These are phyloP conservation scores for Actinomucor elegans DNA, from an alignment of 371 early-diverging fungal genomes.

Conservation along the genomic window DNA sequence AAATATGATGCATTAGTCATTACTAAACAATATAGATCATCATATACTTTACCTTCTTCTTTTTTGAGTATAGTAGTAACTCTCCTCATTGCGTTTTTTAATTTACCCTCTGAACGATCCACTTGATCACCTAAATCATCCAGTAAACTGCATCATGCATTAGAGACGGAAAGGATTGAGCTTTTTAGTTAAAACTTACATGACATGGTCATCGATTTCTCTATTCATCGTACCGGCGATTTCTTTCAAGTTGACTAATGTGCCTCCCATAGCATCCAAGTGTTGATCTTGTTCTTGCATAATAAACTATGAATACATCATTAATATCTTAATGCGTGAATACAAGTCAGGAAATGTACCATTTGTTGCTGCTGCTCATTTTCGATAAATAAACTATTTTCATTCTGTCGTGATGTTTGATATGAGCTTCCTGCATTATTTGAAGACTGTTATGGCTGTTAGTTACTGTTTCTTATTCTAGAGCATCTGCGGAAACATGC, in stretches of 20 bases:
- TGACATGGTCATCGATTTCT: slow-evolving; percentile 61
- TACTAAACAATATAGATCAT: not conserved
- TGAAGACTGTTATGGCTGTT: not conserved
- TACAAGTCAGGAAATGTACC: slow-evolving; percentile 20
- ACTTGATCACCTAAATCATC: slow-evolving; percentile 64
- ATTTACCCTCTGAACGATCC: slow-evolving; percentile 49
- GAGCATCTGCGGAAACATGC: not conserved
- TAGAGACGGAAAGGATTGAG: not conserved
- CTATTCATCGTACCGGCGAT: slow-evolving; percentile 64
- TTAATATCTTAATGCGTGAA: no score
- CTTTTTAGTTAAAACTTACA: slow-evolving; percentile 29
- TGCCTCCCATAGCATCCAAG: slow-evolving; percentile 59
- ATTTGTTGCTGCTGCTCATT: slow-evolving; percentile 37
- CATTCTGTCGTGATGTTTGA: slow-evolving; percentile 25
- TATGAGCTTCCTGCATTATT: slow-evolving; percentile 11
- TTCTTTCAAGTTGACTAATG: slow-evolving; percentile 59
- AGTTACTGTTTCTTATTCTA: not conserved
- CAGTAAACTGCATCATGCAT: slow-evolving; percentile 35
- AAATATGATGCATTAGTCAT: not conserved
- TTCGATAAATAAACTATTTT: slow-evolving; percentile 43
- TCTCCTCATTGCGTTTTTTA: slow-evolving; percentile 56
- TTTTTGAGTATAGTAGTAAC: slow-evolving; percentile 55
- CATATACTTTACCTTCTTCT: slow-evolving; percentile 54
- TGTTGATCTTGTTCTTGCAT: slow-evolving; percentile 66
- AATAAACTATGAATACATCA: slow-evolving; percentile 53